Percentiles rank a stretch among this genome's conserved stretches.
These are phyloP conservation scores for Emergomyces africanus DNA, from an alignment of 2,329 filamentous ascomycete species.

Conservation along the genomic window DNA sequence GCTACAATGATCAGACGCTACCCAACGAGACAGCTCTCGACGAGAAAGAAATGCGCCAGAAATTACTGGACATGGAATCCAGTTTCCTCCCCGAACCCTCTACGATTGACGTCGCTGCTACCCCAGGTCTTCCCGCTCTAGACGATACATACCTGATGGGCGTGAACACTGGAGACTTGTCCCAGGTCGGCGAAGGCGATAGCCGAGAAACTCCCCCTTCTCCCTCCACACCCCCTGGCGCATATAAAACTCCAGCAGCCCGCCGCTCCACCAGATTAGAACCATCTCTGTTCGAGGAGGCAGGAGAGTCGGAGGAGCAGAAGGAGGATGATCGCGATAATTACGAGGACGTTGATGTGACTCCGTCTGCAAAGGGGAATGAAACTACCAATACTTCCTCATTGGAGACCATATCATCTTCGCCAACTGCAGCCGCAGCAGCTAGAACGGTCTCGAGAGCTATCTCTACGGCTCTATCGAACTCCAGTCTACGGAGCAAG, in stretches of 20 bases:
- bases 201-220: slow-evolving; percentile 11
- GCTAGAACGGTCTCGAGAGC: slow-evolving; percentile 28
- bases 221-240: slow-evolving; percentile 14
- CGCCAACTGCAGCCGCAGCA: slow-evolving; percentile 33
- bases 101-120: slow-evolving; percentile 24
- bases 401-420: slow-evolving; percentile 32
- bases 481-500: not conserved
- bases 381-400: slow-evolving; percentile 20
- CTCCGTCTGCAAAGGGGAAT: slow-evolving; percentile 3
- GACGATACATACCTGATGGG: slow-evolving; percentile 36
- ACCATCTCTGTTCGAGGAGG: not conserved
- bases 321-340: slow-evolving; percentile 6
- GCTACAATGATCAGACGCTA: slow-evolving; percentile 3
- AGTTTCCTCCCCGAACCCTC: slow-evolving; percentile 48
- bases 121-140: slow-evolving; percentile 13
- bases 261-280: slow-evolving; percentile 8
- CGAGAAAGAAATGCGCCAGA: slow-evolving; percentile 47
- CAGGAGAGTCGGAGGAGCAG: not conserved
- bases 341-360: not conserved
- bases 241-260: slow-evolving; percentile 18
- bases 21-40: slow-evolving; percentile 36
- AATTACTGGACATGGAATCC: slow-evolving; percentile 50
- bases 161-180: slow-evolving; percentile 14
- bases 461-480: slow-evolving; percentile 18
- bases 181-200: slow-evolving; percentile 3